Evolutionary conservation across 1,284 basidiomycete species (phyloP).

Genomic region (Schizopora paradoxa): DNA sequence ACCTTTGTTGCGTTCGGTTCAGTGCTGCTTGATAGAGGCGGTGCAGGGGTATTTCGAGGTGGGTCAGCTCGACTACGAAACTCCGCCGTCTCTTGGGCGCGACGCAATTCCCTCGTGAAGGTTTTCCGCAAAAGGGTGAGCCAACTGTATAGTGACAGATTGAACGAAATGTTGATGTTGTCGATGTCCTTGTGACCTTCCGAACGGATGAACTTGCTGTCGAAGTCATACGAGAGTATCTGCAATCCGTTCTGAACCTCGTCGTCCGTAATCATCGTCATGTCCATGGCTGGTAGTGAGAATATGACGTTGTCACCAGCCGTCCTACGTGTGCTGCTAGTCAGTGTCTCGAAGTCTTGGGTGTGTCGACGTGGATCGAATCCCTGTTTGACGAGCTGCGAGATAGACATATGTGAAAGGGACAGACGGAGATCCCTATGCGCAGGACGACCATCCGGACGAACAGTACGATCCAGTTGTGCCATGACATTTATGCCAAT

Average conservation of each 20-base stretch:
- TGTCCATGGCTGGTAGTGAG: constrained; percentile 71
- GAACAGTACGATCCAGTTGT: constrained; percentile 56
- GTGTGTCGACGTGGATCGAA: constrained; percentile 26
- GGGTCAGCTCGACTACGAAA: constrained; percentile 31
- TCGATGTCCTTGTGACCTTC: constrained; percentile 50
- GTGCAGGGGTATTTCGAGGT: constrained; percentile 29
- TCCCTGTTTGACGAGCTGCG: constrained; percentile 58
- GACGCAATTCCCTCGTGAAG: constrained; percentile 68
- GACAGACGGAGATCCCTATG: constrained; percentile 62
- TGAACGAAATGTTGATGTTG: constrained; percentile 77
- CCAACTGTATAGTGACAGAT: constrained; percentile 76
- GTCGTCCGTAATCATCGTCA: constrained; percentile 72
- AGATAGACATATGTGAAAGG: constrained; percentile 70
- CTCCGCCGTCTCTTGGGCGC: constrained; percentile 54
- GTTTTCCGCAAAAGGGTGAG: constrained; percentile 70
- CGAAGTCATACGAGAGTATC: constrained; percentile 62
- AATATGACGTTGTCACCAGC: constrained; percentile 70
- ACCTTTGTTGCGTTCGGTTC: constrained; percentile 14
- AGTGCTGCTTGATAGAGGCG: constrained; percentile 19
- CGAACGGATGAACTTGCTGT: constrained; percentile 58
- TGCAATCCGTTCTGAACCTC: constrained; percentile 32
- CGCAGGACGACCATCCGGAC: constrained; percentile 41
- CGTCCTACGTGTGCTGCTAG: constrained; percentile 33
- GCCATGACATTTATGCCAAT: constrained; percentile 61
- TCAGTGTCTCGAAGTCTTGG: constrained; percentile 14